These are phyloP conservation scores for Oryza coarctata DNA, from an alignment of 176 grass and related monocot genomes.

Conservation along the genomic window DNA sequence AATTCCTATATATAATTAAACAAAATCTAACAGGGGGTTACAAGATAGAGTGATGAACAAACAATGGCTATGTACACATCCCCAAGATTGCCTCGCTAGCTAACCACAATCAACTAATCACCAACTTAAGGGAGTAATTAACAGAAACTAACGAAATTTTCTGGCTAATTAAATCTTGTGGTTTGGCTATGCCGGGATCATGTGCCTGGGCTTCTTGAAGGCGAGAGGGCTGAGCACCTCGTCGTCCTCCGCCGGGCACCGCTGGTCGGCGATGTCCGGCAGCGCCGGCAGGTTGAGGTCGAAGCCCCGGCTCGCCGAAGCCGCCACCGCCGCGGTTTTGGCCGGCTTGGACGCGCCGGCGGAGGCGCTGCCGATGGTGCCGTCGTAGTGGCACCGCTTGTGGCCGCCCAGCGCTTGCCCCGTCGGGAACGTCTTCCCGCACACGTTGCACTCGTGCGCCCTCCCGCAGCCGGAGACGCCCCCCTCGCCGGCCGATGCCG, in stretches of 20 bases:
- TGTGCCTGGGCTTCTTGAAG: constrained; percentile 77
- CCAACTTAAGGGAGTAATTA: not conserved
- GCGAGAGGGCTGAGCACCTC: constrained; percentile 80
- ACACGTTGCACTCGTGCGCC: constrained; percentile 71
- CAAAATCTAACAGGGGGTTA: not conserved
- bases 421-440: constrained; percentile 71
- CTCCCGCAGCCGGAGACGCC: not conserved
- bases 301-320: constrained; percentile 21
- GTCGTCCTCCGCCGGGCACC: constrained; percentile 51
- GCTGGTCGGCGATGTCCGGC: constrained; percentile 30
- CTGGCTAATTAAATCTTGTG: not conserved
- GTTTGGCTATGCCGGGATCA: constrained; percentile 46
- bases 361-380: constrained; percentile 52
- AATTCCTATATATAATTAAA: not conserved
- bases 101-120: constrained; percentile 4
- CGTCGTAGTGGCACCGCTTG: constrained; percentile 88
- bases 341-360: not conserved
- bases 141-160: not conserved
- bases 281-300: constrained; percentile 79
- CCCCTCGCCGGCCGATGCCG: not conserved
- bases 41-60: constrained; percentile 2
- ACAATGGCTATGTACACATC: not conserved
- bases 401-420: constrained; percentile 90
- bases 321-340: not conserved
- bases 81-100: not conserved